Evolutionary conservation across 148 eudicot species (phyloP), one percentile per base, ranked within the genome.

Genomic region (Fagopyrum tataricum): DNA sequence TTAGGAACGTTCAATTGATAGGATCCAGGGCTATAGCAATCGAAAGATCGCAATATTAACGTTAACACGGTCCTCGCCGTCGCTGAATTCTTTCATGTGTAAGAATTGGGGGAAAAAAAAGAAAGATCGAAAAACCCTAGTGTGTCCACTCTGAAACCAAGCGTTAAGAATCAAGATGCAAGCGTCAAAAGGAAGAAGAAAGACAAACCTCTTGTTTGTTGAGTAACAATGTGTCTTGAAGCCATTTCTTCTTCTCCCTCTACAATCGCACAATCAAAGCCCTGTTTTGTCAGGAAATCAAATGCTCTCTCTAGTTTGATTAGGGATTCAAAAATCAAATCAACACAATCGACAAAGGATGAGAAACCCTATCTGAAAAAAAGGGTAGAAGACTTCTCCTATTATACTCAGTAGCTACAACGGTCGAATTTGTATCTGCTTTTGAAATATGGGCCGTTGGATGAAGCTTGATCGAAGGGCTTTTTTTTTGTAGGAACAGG

Each of bases 201-300:
- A 23, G 13, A 53, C 15, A 72, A 55, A 85, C 92, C 86, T 78
- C 79, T 78, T 74, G n/a, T 43, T n/a, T 82, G 80, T 37, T 75
- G 86, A 73, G 82, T 81, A 72, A 78, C 61, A 17, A 76, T 24
- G 51, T 81, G 77, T 80, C 84, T 89, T 71, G 90, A 84, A 74
- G 89, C 87, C 90, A 84, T 84, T 71, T 64, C 52, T 7, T 18
- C 37, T 72, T 13, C 13, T 4, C 56, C n/a, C 20, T 11, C 17
- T 61, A 12, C 67, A 13, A 61, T 61, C 66, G 40, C 66, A 31
- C 3, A 58, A 23, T 58, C 67, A 24, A 26, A 13, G 49, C 10
- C 2, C 37, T 31, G 37, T 31, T 31, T 31, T 31, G 8, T 46
- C 49, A 10, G 13, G 40, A 26, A 26, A 61, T 66, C 47, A 59